Percentiles rank a stretch among this genome's conserved stretches.
Evolutionary conservation across 129 eudicot genomes (phyloP).

Genomic region (Escallonia rubra): DNA sequence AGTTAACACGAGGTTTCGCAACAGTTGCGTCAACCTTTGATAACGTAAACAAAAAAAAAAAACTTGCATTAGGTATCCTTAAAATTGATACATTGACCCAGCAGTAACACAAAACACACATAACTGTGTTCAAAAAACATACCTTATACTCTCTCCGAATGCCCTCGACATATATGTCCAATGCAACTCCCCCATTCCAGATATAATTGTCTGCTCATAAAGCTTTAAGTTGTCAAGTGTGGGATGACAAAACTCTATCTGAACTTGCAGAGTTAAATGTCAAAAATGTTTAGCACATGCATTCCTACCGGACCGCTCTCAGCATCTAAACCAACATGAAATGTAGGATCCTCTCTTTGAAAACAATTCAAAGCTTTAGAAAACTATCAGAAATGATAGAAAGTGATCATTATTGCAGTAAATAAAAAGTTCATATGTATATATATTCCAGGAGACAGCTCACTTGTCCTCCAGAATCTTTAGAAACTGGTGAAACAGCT

Average conservation of each 20-base stretch:
- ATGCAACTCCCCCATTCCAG: constrained; percentile 99
- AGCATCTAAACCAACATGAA: constrained; percentile 89
- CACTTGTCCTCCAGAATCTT: constrained; percentile 94
- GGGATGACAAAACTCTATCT: neutral
- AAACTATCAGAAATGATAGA: constrained; percentile 42
- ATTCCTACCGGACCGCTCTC: constrained; percentile 78
- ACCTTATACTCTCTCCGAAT: constrained; percentile 91
- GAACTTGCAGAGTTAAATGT: too few species aligned
- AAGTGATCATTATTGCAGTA: constrained; percentile 3
- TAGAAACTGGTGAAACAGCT: constrained; percentile 91
- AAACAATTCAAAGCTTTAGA: constrained; percentile 98
- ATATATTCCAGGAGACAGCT: constrained; percentile 9
- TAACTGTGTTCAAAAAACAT: constrained; percentile 2
- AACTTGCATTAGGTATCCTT: neutral
- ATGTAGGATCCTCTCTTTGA: constrained; percentile 96
- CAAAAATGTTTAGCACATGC: too few species aligned
- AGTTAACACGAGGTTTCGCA: constrained; percentile 97
- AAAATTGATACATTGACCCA: neutral
- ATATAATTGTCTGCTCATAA: constrained; percentile 82
- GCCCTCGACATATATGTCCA: constrained; percentile 92
- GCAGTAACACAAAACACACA: neutral
- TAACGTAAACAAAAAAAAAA: constrained; percentile 2
- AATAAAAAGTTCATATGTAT: neutral
- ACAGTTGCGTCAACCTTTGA: constrained; percentile 77
- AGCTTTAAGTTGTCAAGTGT: constrained; percentile 13